Conservation (phyloP, 352 stramenopile genomes). For the Phytophthora pinifolia region DNA sequence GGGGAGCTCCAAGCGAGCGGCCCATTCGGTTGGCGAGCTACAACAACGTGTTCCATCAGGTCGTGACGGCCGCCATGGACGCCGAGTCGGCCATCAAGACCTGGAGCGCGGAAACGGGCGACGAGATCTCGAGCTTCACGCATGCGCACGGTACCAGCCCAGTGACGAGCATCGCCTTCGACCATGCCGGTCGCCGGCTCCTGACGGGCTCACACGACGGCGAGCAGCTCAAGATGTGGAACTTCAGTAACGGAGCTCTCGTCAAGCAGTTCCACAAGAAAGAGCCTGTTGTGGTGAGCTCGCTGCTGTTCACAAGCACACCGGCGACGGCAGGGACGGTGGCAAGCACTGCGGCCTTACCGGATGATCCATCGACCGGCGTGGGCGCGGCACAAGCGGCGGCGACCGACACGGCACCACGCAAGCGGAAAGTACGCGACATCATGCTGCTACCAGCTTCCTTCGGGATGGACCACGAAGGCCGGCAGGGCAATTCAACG, state of each 20-base stretch:
- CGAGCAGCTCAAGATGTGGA: slow-evolving; percentile 85
- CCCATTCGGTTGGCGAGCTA: slow-evolving; percentile 65
- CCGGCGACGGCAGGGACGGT: slow-evolving; percentile 21
- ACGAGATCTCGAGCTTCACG: slow-evolving; percentile 81
- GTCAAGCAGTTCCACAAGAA: slow-evolving; percentile 86
- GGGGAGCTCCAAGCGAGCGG: no score
- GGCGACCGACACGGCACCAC: slow-evolving; percentile 6
- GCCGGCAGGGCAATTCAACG: slow-evolving; percentile 33
- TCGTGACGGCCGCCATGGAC: slow-evolving; percentile 78
- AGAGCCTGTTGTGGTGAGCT: slow-evolving; percentile 28
- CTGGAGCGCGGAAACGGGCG: slow-evolving; percentile 83
- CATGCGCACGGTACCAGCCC: slow-evolving; percentile 66
- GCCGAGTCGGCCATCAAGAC: slow-evolving; percentile 81
- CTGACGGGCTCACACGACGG: slow-evolving; percentile 84
- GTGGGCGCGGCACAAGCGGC: slow-evolving; percentile 3
- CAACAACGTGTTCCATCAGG: slow-evolving; percentile 84
- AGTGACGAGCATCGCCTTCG: slow-evolving; percentile 85
- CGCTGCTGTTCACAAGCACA: slow-evolving; percentile 27
- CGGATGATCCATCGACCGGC: slow-evolving; percentile 11
- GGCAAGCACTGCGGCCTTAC: slow-evolving; percentile 14
- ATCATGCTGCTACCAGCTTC: slow-evolving; percentile 67
- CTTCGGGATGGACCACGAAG: slow-evolving; percentile 63
- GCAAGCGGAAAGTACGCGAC: slow-evolving; percentile 54
- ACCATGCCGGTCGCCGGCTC: slow-evolving; percentile 71
- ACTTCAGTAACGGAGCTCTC: slow-evolving; percentile 87